phyloP scores from a whole-genome alignment of 257 asterid species.

The Nicotiana tabacum region DNA sequence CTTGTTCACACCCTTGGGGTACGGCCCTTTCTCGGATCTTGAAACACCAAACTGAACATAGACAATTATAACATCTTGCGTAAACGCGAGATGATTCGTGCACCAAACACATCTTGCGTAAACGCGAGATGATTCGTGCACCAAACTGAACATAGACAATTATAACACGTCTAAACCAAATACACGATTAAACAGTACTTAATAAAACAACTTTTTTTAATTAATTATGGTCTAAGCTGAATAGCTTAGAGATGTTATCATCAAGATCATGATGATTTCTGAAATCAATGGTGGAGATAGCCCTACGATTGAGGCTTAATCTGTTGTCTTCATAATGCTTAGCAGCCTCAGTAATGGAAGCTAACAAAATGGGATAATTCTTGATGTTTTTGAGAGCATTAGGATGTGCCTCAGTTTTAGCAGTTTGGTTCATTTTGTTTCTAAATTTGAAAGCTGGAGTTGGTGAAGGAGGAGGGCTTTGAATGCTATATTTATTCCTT shows the following conservation, averaged over 20 bases:
- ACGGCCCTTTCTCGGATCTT: too few species aligned
- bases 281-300: conserved; percentile 59
- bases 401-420: conserved; percentile 80
- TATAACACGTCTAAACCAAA: neutral
- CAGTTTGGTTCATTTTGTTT: conserved; percentile 27
- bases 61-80: too few species aligned
- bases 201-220: neutral
- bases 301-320: conserved; percentile 47
- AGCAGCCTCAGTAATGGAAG: conserved; percentile 66
- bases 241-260: conserved; percentile 60
- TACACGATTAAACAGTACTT: neutral
- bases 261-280: conserved; percentile 47
- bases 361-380: conserved; percentile 77
- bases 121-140: too few species aligned
- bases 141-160: too few species aligned
- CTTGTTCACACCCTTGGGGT: too few species aligned
- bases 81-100: too few species aligned
- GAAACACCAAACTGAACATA: too few species aligned
- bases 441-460: conserved; percentile 49
- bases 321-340: conserved; percentile 64
- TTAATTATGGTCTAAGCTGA: conserved; percentile 42
- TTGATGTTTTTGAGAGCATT: conserved; percentile 82
- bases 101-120: too few species aligned
- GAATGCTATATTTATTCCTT: conserved; percentile 17
- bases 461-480: conserved; percentile 50